Conservation (phyloP, 2,329 filamentous ascomycete species). For the Elsinoe necatrix region DNA sequence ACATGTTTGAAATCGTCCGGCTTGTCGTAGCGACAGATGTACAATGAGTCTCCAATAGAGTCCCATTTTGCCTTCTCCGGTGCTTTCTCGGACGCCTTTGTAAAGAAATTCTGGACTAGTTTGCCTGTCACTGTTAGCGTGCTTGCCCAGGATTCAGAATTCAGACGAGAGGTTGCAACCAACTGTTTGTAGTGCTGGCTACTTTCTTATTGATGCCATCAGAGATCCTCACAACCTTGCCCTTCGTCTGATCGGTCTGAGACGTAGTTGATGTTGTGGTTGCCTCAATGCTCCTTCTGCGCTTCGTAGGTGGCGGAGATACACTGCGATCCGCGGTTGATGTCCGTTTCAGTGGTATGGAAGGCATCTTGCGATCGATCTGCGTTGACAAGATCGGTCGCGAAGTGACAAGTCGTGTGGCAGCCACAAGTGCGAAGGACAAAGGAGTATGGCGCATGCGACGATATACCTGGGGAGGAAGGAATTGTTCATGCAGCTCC, state of each 20-base stretch:
- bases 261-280: neutral
- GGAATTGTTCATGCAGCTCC: neutral
- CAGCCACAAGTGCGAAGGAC: neutral
- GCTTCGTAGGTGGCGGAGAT: constrained; percentile 50
- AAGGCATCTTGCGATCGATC: neutral
- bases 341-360: constrained; percentile 29
- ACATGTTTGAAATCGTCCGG: constrained; percentile 17
- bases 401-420: neutral
- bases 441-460: neutral
- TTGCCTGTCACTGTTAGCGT: constrained; percentile 41
- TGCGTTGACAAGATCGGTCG: neutral
- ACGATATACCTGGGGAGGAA: no score
- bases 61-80: constrained; percentile 67
- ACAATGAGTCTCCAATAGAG: constrained; percentile 57
- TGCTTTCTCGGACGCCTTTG: constrained; percentile 72
- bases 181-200: constrained; percentile 47
- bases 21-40: constrained; percentile 42
- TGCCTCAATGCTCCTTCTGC: constrained; percentile 22
- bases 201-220: constrained; percentile 30
- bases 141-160: no score
- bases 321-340: constrained; percentile 38
- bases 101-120: constrained; percentile 79
- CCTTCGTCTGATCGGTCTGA: neutral
- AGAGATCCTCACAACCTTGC: neutral
- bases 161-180: constrained; percentile 17